Evolutionary conservation across 2,329 filamentous ascomycete species (phyloP).

Genomic region (Diaporthe velutina): DNA sequence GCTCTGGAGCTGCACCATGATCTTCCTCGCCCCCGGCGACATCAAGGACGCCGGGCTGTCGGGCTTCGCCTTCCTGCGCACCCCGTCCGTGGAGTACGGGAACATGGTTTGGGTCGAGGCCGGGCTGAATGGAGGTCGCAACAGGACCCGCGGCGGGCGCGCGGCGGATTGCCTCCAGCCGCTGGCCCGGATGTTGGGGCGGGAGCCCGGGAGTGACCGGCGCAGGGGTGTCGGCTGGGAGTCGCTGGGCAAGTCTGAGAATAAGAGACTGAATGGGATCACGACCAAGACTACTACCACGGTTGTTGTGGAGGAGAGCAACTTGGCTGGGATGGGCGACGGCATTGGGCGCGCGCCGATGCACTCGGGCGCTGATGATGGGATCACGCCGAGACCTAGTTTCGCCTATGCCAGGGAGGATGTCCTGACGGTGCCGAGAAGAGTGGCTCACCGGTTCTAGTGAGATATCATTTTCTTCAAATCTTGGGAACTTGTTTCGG

Average conservation of each 20-base stretch:
- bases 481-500: too few relatives aligned
- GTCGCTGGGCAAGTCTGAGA: not conserved
- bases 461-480: not conserved
- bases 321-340: not conserved
- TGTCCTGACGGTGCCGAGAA: conserved; percentile 14
- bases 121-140: not conserved
- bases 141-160: not conserved
- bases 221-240: not conserved
- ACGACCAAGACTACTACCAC: conserved; percentile 6
- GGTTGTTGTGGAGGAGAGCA: conserved; percentile 16
- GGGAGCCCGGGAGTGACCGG: not conserved
- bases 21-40: conserved; percentile 27
- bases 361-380: not conserved
- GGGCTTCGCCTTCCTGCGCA: conserved; percentile 22
- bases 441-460: conserved; percentile 31
- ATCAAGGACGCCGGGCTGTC: conserved; percentile 29
- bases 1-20: conserved; percentile 34
- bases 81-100: conserved; percentile 25
- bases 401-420: not conserved
- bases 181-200: not conserved
- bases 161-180: not conserved
- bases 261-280: not conserved
- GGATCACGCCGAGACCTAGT: not conserved
- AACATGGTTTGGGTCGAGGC: conserved; percentile 35
- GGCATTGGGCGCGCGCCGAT: not conserved